These are phyloP conservation scores for Ascocoryne sarcoides DNA, from an alignment of 2,329 filamentous ascomycete species.

Conservation along the genomic window DNA sequence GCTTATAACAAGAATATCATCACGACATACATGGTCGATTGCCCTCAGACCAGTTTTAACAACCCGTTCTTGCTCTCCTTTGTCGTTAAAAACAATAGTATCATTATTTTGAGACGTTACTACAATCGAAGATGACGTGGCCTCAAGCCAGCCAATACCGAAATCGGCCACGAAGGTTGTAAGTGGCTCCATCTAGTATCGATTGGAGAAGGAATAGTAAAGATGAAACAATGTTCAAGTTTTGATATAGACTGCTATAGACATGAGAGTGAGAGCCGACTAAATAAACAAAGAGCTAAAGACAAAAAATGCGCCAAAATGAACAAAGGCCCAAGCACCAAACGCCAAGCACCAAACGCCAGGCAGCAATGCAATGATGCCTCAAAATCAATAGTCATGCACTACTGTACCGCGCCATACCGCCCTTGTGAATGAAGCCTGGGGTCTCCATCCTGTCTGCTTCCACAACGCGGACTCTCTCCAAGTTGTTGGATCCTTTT, in stretches of 20 bases:
- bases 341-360: not conserved
- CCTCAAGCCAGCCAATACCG: not conserved
- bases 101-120: not conserved
- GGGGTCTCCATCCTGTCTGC: too few species aligned
- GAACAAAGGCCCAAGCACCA: not conserved
- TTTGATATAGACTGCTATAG: not conserved
- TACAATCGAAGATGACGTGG: not conserved
- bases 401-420: too few species aligned
- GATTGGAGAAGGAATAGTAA: not conserved
- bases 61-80: not conserved
- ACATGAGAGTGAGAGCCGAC: not conserved
- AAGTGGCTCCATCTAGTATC: not conserved
- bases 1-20: not conserved
- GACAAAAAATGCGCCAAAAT: not conserved
- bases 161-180: not conserved
- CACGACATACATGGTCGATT: not conserved
- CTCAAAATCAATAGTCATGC: too few species aligned
- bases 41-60: not conserved
- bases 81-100: not conserved
- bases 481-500: too few species aligned
- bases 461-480: too few species aligned
- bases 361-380: too few species aligned
- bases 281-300: not conserved
- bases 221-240: not conserved
- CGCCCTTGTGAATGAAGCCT: too few species aligned